Base-by-base conservation (phyloP, 2,329 filamentous ascomycete species). In the Clonostachys solani region DNA sequence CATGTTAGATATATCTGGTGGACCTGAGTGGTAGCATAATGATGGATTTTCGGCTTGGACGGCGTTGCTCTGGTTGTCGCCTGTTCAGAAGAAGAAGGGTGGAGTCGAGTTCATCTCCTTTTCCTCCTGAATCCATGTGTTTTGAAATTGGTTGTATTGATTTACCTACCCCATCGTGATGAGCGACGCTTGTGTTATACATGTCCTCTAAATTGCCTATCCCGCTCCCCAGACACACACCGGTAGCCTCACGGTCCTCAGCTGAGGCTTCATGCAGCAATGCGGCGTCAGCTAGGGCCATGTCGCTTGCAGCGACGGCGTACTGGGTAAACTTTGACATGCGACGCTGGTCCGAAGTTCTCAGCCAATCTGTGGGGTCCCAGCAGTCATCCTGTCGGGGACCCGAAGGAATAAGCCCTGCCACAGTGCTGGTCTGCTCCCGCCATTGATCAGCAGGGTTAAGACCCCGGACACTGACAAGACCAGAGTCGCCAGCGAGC, bases 251-350 rank as follows among this genome's bases (percentile, higher is more conserved):
- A 19, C 79, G 76, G 0, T 86, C 83, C 43, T 78, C 73, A 18
- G 36, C 15, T 18, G 36, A n/a, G 15, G 17, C 17, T 18, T n/a
- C 17, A n/a, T n/a, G 15, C 36, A n/a, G 15, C 89, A 92, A 96
- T 3, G 78, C 82, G 1, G 92, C 86, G 72, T 97, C 90, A 29
- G 80, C 68, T 45, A 99, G 72, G 0, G 94, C 94, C 78, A 97
- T 94, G 44, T 89, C 81, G 0, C 89, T 80, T 4, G 92, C 90
- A 12, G 88, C 90, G 60, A 96, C 78, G 13, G 92, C 92, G 70
- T 95, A 97, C 65, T 97, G 92, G 5, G 91, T 81, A 62, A 97
- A 97, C 19, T 74, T 77, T n/a, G 94, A 91, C 84, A 95, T 95
- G 60, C 89, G 87, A 5, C 91, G 81, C 60, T 80, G 75, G 49